phyloP scores from a whole-genome alignment of 2,329 filamentous ascomycete genomes.

The Arthroderma uncinatum region DNA sequence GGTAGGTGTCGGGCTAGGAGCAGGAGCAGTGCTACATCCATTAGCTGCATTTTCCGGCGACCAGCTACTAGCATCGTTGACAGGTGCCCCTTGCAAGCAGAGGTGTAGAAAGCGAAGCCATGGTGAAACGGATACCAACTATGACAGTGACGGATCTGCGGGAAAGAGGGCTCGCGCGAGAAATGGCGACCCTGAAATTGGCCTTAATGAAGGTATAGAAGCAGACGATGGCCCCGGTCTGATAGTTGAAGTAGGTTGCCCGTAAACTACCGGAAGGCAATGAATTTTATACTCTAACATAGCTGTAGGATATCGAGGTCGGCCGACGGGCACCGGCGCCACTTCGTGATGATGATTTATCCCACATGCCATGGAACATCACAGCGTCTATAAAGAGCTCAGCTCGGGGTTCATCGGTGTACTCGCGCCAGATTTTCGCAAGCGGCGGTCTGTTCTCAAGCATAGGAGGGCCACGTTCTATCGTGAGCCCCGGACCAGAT shows the following conservation, averaged over 20 bases:
- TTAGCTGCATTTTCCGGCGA: conserved; percentile 50
- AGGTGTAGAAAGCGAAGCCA: conserved; percentile 22
- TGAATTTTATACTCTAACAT: neutral
- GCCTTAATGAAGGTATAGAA: conserved; percentile 18
- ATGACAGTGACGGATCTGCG: conserved; percentile 18
- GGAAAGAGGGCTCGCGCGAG: conserved; percentile 31
- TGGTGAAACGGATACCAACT: conserved; percentile 18
- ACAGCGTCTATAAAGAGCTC: conserved; percentile 46
- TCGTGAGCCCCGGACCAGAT: conserved; percentile 17
- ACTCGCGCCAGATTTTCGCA: conserved; percentile 22
- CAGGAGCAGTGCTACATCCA: conserved; percentile 36
- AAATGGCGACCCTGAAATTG: conserved; percentile 27
- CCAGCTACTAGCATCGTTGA: conserved; percentile 41
- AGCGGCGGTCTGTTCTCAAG: conserved; percentile 20
- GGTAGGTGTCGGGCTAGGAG: conserved; percentile 39
- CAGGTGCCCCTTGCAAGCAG: conserved; percentile 22
- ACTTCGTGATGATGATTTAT: conserved; percentile 56
- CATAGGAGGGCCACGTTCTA: conserved; percentile 19
- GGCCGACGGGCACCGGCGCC: conserved; percentile 56
- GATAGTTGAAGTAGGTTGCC: conserved; percentile 7
- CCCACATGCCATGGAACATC: conserved; percentile 59
- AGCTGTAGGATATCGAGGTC: conserved; percentile 47
- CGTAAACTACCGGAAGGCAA: neutral
- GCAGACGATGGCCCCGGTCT: conserved; percentile 1
- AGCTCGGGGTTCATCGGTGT: conserved; percentile 32